Base-by-base conservation (phyloP, 2,329 filamentous ascomycete genomes). In the Ceratocystis cubensis region DNA sequence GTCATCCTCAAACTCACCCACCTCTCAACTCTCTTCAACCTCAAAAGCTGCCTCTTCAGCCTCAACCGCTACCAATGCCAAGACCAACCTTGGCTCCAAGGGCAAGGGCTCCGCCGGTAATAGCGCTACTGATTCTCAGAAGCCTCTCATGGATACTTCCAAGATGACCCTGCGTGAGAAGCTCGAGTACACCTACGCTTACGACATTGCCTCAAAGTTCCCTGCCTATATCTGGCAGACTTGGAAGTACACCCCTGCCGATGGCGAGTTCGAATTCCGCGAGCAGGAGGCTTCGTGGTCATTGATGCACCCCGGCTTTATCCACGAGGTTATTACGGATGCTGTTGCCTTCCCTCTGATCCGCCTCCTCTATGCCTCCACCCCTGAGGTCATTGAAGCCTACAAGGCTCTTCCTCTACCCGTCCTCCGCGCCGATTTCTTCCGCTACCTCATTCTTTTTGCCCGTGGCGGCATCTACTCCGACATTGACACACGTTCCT, bases 201-300 rank as follows among this genome's bases (percentile, higher is more conserved):
- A 97, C 80, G 89, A 96, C 73, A 81, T 93, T 69, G 85, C 91
- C 73, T 77, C 81, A 71, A 96, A 93, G 75, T 97, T 97, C 75
- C 94, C 94, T 2, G 92, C 91, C 66, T 97, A 96, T 79, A 95
- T 99, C 73, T 99, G 94, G 94, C 94, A 99, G 80, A 99, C 94
- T 15, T 99, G 94, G 94, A 96, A 95, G 76, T 87, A 85, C 73
- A 89, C 85, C 0, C 92, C 93, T 0, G 83, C 86, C 1, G 88
- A 90, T 25, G 81, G 84, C 63, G 81, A 89, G 69, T 99, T 99
- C 74, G 77, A 80, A 22, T 92, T 96, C 73, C 86, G 92, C 69
- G 85, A 88, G 61, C 82, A 91, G 68, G 94, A 97, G 77, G 89
- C 90, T 15, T 91, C 88, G 69, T 99, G 94, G 94, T 88, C 89